A percentile compares a stretch with the other conserved stretches of the same genome.
Conservation (phyloP, 306 rosid genomes). For the Medicago lupulina region DNA sequence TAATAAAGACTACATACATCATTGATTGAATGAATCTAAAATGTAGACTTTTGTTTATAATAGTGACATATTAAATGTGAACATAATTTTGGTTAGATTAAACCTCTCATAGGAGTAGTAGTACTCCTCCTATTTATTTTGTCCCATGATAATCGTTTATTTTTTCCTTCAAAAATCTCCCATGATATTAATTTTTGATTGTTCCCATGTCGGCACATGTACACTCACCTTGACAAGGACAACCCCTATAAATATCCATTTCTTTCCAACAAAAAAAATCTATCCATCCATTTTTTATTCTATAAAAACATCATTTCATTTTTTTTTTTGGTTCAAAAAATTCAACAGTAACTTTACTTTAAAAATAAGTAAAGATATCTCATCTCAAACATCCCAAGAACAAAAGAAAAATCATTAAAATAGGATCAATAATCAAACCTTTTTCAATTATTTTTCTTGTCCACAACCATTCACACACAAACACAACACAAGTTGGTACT, state of each 20-base stretch:
- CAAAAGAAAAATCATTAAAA: not conserved
- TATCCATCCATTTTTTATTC: not conserved
- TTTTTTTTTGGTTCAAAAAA: not conserved
- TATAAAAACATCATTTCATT: not conserved
- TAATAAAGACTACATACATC: too few species aligned
- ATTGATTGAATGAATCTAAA: too few species aligned
- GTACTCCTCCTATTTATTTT: too few species aligned
- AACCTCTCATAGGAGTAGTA: too few species aligned
- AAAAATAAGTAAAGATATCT: not conserved
- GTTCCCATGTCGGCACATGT: not conserved
- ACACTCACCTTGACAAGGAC: not conserved
- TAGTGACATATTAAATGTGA: too few species aligned
- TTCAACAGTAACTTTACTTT: not conserved
- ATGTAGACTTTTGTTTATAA: too few species aligned
- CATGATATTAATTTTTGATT: not conserved
- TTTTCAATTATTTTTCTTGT: not conserved
- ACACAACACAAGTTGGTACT: not conserved
- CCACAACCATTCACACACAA: not conserved
- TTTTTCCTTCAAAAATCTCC: not conserved
- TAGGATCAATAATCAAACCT: not conserved
- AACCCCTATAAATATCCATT: not conserved
- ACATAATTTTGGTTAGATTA: too few species aligned
- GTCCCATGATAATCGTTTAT: not conserved
- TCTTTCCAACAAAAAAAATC: not conserved
- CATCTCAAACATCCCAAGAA: not conserved